Percentiles rank a stretch among this genome's conserved stretches.
phyloP scores from a whole-genome alignment of 1,284 basidiomycete genomes.

The Cryptococcus sp. region DNA sequence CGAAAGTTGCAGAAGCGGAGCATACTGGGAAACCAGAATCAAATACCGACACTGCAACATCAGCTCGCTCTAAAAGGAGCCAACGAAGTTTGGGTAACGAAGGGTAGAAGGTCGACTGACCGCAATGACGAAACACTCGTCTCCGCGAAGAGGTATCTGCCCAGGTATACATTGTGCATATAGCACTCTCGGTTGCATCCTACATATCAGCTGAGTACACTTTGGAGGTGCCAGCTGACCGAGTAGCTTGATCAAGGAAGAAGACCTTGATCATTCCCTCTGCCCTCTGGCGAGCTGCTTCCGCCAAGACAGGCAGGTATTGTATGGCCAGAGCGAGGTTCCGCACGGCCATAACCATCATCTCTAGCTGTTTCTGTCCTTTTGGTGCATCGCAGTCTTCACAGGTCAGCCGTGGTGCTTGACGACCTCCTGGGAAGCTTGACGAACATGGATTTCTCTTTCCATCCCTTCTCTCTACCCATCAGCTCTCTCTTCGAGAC shows the following conservation, averaged over 20 bases:
- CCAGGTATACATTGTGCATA: slow-evolving; percentile 31
- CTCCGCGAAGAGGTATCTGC: slow-evolving; percentile 16
- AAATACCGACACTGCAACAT: slow-evolving; percentile 30
- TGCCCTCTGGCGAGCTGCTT: slow-evolving; percentile 4
- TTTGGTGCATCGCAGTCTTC: slow-evolving; percentile 24
- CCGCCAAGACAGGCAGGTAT: slow-evolving; percentile 9
- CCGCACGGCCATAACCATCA: slow-evolving; percentile 13
- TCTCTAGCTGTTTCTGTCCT: slow-evolving; percentile 29
- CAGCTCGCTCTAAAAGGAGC: no score
- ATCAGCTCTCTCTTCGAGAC: slow-evolving; percentile 1
- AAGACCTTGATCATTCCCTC: slow-evolving; percentile 24
- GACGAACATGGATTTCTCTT: slow-evolving; percentile 31
- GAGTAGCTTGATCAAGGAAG: slow-evolving; percentile 29
- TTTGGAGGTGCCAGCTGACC: slow-evolving; percentile 5
- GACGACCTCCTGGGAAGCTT: not conserved
- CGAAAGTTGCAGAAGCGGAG: slow-evolving; percentile 11
- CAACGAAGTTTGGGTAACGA: no score
- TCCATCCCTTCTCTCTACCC: slow-evolving; percentile 29
- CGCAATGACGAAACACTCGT: slow-evolving; percentile 29
- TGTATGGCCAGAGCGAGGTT: slow-evolving; percentile 17
- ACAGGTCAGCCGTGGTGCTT: not conserved
- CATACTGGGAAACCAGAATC: slow-evolving; percentile 25
- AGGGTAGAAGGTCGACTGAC: slow-evolving; percentile 9
- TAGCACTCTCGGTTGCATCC: slow-evolving; percentile 30
- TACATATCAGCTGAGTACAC: not conserved